Base-by-base conservation (phyloP, 768 basidiomycete species). In the Pholiota molesta region DNA sequence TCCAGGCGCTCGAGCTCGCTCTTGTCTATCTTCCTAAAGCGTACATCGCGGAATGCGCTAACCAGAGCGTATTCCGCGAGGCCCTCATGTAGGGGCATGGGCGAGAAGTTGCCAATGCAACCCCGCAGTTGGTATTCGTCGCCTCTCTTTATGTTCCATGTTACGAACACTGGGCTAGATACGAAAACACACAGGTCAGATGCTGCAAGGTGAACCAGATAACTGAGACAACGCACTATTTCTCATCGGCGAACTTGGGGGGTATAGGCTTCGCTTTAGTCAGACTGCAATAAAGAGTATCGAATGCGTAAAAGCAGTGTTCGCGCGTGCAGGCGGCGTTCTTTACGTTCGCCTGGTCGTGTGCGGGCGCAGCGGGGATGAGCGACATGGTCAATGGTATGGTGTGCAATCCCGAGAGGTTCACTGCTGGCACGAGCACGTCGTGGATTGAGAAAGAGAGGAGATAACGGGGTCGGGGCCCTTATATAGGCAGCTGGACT, bases 71-170 rank as follows among this genome's bases (percentile, higher is more conserved):
- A 99, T 66, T 99, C 94, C 44, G 84, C 83, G 62, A 99, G 74
- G 16, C 94, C 95, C 29, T 90, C 83, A 60, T 79, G 83, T 29
- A 99, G 79, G 11, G 87, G 76, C 73, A 89, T 81, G 11, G 92
- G 82, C 35, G 89, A 86, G 69, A 99, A 99, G 75, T 86, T 95
- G 69, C 97, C 97, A 68, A 99, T 98, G 77, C 97, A 99, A 52
- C 97, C 97, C 56, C 97, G 80, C 63, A 99, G 79, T 61, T 85
- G 81, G 49, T 86, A 80, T 21, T 83, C 72, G 61, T 85, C 83
- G 33, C 86, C 87, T 19, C 85, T 77, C 62, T 83, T 84, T 49
- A 86, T 89, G 75, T 94, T 95, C 96, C 96, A 99, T 6, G 97
- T 99, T 33, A 99, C 94, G 75, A 99, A 99, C 59, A 99, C 81